Percentiles rank a stretch among this genome's conserved stretches.
Conservation (phyloP, 2,329 filamentous ascomycete species). For the Ascocoryne sarcoides region DNA sequence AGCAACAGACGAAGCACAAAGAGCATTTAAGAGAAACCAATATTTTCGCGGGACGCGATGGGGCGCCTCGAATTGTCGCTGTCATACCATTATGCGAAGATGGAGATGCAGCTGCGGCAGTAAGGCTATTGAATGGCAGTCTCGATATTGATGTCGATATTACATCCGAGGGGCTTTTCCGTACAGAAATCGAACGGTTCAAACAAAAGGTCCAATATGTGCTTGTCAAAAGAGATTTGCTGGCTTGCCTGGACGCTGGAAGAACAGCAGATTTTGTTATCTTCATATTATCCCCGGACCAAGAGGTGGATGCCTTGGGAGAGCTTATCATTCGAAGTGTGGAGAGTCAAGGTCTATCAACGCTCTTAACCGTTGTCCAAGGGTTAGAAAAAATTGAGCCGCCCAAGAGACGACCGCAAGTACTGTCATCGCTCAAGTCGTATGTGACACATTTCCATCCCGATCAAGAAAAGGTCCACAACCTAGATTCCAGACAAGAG, state of each 20-base stretch:
- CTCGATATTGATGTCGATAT: conserved; percentile 63
- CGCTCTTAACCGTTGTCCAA: conserved; percentile 78
- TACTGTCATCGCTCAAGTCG: conserved; percentile 76
- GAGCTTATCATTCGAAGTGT: conserved; percentile 79
- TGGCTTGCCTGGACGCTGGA: conserved; percentile 74
- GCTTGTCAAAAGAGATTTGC: conserved; percentile 62
- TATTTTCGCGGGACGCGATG: conserved; percentile 79
- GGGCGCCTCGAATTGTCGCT: conserved; percentile 79
- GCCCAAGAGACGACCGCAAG: conserved; percentile 66
- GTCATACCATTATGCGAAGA: conserved; percentile 76
- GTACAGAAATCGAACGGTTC: conserved; percentile 76
- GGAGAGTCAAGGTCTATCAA: conserved; percentile 91
- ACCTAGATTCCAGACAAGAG: conserved; percentile 80
- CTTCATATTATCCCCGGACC: conserved; percentile 70
- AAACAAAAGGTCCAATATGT: conserved; percentile 91
- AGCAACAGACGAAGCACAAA: conserved; percentile 72
- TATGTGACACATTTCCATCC: conserved; percentile 95
- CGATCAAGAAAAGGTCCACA: conserved; percentile 82
- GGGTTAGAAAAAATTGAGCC: conserved; percentile 70
- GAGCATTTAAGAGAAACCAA: conserved; percentile 72
- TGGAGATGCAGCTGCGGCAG: conserved; percentile 56
- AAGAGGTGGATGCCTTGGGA: conserved; percentile 77
- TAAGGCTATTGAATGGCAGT: conserved; percentile 65
- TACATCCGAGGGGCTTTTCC: conserved; percentile 46
- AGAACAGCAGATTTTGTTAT: conserved; percentile 86